Percentiles rank a stretch among this genome's conserved stretches.
Evolutionary conservation across 768 basidiomycete species (phyloP).

Genomic region (Amanita molliuscula): DNA sequence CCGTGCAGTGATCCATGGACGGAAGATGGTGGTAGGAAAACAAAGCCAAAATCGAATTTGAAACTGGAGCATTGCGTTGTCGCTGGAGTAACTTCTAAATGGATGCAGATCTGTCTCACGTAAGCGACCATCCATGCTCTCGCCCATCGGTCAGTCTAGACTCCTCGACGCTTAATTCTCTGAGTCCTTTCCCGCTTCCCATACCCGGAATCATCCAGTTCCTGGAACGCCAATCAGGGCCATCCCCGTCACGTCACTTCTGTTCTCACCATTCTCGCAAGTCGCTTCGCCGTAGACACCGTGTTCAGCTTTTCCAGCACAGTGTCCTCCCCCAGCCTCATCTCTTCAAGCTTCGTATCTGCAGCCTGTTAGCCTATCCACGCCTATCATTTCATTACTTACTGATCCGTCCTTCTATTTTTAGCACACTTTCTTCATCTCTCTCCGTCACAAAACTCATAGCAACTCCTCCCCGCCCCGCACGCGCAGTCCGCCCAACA

Average conservation of each 20-base stretch:
- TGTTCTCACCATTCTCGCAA: conserved; percentile 83
- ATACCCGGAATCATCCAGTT: conserved; percentile 83
- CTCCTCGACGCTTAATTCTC: conserved; percentile 40
- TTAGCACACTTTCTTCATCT: conserved; percentile 77
- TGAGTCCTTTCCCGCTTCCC: conserved; percentile 83
- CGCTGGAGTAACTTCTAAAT: background rate
- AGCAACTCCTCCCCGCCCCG: conserved; percentile 81
- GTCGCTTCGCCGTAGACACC: conserved; percentile 87
- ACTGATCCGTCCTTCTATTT: conserved; percentile 85
- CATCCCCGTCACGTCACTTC: background rate
- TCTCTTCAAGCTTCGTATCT: conserved; percentile 71
- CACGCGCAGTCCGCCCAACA: conserved; percentile 88
- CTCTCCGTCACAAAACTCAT: conserved; percentile 92
- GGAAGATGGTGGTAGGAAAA: conserved; percentile 8
- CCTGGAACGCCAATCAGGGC: conserved; percentile 27
- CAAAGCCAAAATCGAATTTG: conserved; percentile 4
- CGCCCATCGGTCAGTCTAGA: conserved; percentile 2
- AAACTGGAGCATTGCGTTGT: conserved; percentile 5
- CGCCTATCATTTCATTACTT: conserved; percentile 18
- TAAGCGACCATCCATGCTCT: background rate
- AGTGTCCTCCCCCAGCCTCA: conserved; percentile 66
- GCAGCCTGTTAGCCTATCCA: background rate
- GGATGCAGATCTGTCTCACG: background rate
- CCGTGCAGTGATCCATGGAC: conserved; percentile 18
- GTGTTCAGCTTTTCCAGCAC: conserved; percentile 79